These are phyloP conservation scores for Mychonastes homosphaera DNA, from an alignment of 139 green algal species.

Conservation along the genomic window DNA sequence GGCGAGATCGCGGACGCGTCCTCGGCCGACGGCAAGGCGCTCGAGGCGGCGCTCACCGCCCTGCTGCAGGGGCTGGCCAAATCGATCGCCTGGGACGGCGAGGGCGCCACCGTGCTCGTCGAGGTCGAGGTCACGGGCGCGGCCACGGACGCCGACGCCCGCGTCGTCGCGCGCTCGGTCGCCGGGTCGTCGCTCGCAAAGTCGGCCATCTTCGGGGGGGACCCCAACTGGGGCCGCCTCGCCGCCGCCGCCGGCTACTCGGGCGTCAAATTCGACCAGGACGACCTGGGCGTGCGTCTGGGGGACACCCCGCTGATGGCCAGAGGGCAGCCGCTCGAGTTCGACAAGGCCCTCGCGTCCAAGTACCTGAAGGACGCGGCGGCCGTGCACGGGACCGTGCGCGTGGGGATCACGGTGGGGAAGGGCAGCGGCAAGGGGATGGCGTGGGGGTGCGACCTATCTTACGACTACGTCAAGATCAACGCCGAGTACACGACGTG, in stretches of 20 bases:
- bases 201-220: conserved; percentile 87
- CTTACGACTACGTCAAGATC: conserved; percentile 95
- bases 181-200: conserved; percentile 78
- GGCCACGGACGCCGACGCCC: conserved; percentile 43
- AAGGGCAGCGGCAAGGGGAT: conserved; percentile 43
- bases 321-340: conserved; percentile 82
- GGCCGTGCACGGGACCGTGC: conserved; percentile 74
- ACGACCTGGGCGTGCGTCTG: conserved; percentile 68
- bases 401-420: conserved; percentile 37
- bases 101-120: conserved; percentile 92
- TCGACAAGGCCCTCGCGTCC: conserved; percentile 75
- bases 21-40: conserved; percentile 42
- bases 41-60: conserved; percentile 80
- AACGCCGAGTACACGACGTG: conserved; percentile 45
- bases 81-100: conserved; percentile 95
- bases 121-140: conserved; percentile 65
- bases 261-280: conserved; percentile 76
- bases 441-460: conserved; percentile 81
- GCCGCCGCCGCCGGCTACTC: conserved; percentile 88
- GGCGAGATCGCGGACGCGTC: conserved; percentile 49
- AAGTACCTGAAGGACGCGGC: conserved; percentile 80
- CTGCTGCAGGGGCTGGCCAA: conserved; percentile 87
- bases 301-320: conserved; percentile 81
- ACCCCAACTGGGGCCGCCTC: conserved; percentile 98
- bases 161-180: conserved; percentile 64